Evolutionary conservation across 2,329 filamentous ascomycete genomes (phyloP), one percentile per base, ranked within the genome.

Genomic region (Trichoderma sp.): DNA sequence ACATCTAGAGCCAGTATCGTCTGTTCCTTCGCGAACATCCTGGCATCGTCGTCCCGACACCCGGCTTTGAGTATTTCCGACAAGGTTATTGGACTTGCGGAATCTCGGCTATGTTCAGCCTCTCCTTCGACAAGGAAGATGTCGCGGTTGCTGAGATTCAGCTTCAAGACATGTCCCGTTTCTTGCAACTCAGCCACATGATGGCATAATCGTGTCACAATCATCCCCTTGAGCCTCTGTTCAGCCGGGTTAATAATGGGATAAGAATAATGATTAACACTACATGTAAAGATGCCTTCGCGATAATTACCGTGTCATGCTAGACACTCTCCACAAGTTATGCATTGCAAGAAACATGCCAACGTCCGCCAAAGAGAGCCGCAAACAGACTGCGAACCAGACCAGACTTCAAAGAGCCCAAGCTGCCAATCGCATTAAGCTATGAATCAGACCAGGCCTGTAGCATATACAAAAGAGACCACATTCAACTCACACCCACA

Each of bases 181-280:
- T n/a, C 52, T 43, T 43, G 52, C 14, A 39, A 43, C 47, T 59
- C 43, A 15, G 56, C 45, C 2, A 48, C 41, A 34, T 59, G 56
- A 14, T 26, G 52, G 39, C 52, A 56, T 10, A 56, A 21, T 1
- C 21, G 4, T 14, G 4, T 56, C 34, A 56, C 52, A 9, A 1
- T 24, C n/a, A 0, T 56, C 26, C 21, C 34, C 21, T 39, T 14
- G 19, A 14, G 52, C 21, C 0, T 21, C 7, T 24, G 34, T 41
- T 34, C 43, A n/a, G n/a, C n/a, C n/a, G n/a, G 21, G 21, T 24
- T 24, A 24, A 24, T 10, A 9, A 14, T 39, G 9, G 9, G 12
- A 14, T 10, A 14, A 39, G 0, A 10, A 39, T 39, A 1, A 39
- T 39, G 14, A 3, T 39, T 14, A 14, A 39, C 12, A 39, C 14